A percentile compares a stretch with the other conserved stretches of the same genome.
These are phyloP conservation scores for Perkinsus olseni DNA, from an alignment of 169 alveolate genomes.

Conservation along the genomic window DNA sequence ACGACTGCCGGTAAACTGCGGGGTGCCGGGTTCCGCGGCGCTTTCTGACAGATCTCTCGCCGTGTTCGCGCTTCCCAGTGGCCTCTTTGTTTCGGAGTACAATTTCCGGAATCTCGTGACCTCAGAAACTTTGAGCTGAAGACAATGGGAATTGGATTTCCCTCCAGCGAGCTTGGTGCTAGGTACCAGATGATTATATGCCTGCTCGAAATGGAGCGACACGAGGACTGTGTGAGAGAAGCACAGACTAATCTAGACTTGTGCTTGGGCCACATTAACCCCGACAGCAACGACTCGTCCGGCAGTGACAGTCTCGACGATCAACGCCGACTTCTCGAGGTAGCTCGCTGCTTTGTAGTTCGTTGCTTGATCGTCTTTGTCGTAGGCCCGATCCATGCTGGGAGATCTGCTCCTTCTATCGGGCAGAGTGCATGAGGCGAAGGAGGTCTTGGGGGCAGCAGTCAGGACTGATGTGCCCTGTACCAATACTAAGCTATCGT, in stretches of 20 bases:
- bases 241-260: background rate
- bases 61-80: too few species aligned
- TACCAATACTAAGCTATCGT: background rate
- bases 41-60: too few species aligned
- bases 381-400: background rate
- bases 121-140: too few species aligned
- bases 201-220: background rate
- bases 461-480: background rate
- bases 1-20: background rate
- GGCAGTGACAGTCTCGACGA: background rate
- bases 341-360: background rate
- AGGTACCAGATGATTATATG: background rate
- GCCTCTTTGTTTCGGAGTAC: too few species aligned
- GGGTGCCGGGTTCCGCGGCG: too few species aligned
- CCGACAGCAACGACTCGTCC: too few species aligned
- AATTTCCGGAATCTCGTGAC: too few species aligned
- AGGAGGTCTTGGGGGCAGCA: background rate
- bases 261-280: background rate
- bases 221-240: background rate
- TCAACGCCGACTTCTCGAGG: background rate
- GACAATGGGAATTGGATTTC: too few species aligned
- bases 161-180: background rate
- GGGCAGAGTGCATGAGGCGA: background rate
- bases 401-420: background rate
- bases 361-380: background rate